phyloP scores from a whole-genome alignment of 2,329 filamentous ascomycete genomes.

The Elsinoe ampelina region DNA sequence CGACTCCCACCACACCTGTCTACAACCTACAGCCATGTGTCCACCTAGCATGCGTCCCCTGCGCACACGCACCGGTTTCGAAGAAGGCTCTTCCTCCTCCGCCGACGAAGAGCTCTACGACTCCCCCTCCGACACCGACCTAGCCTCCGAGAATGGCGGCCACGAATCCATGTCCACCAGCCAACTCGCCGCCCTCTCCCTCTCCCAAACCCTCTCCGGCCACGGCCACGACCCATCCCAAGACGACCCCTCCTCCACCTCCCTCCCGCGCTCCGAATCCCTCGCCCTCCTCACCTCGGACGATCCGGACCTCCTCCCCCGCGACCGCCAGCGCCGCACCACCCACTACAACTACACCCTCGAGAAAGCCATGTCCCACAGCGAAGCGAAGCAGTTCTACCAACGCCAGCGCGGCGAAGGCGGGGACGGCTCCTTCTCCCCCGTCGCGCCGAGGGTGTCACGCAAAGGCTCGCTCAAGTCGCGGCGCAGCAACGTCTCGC shows the following conservation, averaged over 20 bases:
- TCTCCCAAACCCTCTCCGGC: constrained; percentile 10
- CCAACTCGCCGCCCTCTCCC: constrained; percentile 5
- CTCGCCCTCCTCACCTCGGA: constrained; percentile 15
- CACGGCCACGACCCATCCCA: not conserved
- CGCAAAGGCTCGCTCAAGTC: constrained; percentile 36
- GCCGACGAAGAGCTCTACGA: constrained; percentile 11
- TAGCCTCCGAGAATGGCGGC: not conserved
- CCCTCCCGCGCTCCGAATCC: not conserved
- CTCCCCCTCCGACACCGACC: not conserved
- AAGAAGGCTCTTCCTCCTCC: constrained; percentile 2
- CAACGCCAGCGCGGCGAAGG: constrained; percentile 66
- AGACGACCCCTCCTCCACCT: not conserved
- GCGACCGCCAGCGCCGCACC: constrained; percentile 55
- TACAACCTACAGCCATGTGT: not conserved
- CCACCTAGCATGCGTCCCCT: constrained; percentile 3
- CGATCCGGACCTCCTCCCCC: constrained; percentile 31
- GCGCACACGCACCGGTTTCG: constrained; percentile 1
- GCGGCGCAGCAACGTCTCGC: constrained; percentile 26
- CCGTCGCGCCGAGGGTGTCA: constrained; percentile 30
- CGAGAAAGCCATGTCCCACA: constrained; percentile 88
- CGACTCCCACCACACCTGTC: not conserved
- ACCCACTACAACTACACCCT: constrained; percentile 89
- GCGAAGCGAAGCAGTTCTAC: constrained; percentile 92
- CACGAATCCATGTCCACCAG: constrained; percentile 6
- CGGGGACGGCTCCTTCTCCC: constrained; percentile 23